Conservation (phyloP, 2,329 filamentous ascomycete species). For the Xylaria sp. region DNA sequence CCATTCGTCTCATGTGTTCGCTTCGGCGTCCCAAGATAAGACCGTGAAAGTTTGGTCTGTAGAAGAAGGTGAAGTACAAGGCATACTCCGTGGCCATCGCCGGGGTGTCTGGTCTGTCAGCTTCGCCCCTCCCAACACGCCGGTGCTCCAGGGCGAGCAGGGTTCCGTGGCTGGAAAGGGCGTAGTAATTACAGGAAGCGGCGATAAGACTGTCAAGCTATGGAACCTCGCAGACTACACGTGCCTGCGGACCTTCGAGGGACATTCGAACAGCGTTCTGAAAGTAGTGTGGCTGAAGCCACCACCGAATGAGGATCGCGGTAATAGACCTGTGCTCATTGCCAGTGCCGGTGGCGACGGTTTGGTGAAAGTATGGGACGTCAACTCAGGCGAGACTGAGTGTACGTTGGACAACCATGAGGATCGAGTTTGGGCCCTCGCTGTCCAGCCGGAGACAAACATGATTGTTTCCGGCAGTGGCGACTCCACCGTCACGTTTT, state of each 20-base stretch:
- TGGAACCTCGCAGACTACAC: conserved; percentile 94
- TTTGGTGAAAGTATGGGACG: conserved; percentile 95
- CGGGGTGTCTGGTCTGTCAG: conserved; percentile 95
- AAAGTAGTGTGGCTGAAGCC: conserved; percentile 86
- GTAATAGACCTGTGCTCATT: conserved; percentile 68
- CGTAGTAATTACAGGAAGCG: conserved; percentile 84
- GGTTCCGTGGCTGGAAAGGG: conserved; percentile 77
- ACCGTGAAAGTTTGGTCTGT: conserved; percentile 97
- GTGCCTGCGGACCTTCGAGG: conserved; percentile 92
- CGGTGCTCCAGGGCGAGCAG: conserved; percentile 71
- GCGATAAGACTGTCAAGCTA: conserved; percentile 93
- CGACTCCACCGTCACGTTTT: conserved; percentile 92
- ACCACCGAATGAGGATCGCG: conserved; percentile 51
- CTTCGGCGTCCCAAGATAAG: conserved; percentile 93
- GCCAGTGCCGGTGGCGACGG: conserved; percentile 92
- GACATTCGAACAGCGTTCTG: conserved; percentile 91
- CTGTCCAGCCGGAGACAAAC: conserved; percentile 69
- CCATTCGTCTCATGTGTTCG: conserved; percentile 76
- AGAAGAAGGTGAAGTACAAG: conserved; percentile 86
- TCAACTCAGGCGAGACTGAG: conserved; percentile 79
- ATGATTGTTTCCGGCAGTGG: conserved; percentile 87
- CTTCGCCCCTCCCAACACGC: conserved; percentile 80
- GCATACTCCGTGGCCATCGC: conserved; percentile 88
- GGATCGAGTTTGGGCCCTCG: conserved; percentile 90
- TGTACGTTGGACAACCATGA: conserved; percentile 96